These are phyloP conservation scores for Solanum sejunctum DNA, from an alignment of 257 asterid genomes.

Conservation along the genomic window DNA sequence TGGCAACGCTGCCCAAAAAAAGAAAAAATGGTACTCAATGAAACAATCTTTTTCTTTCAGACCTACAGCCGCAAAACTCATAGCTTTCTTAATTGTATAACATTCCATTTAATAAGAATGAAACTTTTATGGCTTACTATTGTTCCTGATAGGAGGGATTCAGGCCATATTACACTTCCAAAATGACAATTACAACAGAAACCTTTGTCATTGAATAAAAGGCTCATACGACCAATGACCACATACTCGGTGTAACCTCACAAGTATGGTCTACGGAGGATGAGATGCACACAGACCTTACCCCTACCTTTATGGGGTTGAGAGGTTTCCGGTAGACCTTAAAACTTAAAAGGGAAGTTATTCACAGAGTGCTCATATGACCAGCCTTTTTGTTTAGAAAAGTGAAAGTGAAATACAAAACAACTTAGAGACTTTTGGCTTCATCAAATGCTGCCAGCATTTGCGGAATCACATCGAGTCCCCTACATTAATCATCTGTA, in stretches of 20 bases:
- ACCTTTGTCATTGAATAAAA: not conserved
- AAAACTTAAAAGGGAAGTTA: no score
- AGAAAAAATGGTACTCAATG: not conserved
- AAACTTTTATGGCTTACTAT: not conserved
- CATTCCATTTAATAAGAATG: not conserved
- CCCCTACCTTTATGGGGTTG: no score
- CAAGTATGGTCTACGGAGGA: no score
- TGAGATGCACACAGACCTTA: no score
- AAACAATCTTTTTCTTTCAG: not conserved
- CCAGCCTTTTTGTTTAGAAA: not conserved
- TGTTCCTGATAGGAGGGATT: not conserved
- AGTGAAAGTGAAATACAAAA: not conserved
- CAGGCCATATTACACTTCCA: not conserved
- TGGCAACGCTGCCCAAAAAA: slow-evolving; percentile 37
- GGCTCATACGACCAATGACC: not conserved
- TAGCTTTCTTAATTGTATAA: not conserved
- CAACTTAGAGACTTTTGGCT: not conserved
- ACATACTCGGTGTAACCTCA: no score
- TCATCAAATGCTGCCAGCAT: not conserved
- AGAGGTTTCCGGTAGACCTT: no score
- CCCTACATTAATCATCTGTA: not conserved
- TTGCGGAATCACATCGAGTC: not conserved
- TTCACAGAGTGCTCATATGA: not conserved
- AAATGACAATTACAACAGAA: not conserved
- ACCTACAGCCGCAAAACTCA: not conserved